These are phyloP conservation scores for Licmophora abbreviata DNA, from an alignment of 108 stramenopile genomes.

Conservation along the genomic window DNA sequence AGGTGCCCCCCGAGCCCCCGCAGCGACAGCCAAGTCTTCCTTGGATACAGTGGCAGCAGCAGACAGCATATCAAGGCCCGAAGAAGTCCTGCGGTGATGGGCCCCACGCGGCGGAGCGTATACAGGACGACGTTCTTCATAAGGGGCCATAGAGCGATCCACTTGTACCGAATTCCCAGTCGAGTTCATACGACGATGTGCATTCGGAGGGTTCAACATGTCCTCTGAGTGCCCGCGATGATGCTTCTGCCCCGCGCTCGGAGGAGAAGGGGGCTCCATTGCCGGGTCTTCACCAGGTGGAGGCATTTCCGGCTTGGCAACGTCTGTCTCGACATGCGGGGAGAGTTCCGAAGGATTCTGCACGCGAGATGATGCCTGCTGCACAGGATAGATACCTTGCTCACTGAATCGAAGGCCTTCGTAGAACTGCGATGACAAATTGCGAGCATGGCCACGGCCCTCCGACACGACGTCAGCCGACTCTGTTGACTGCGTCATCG, in stretches of 20 bases:
- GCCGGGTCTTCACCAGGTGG: background rate
- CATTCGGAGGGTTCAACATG: conserved; percentile 41
- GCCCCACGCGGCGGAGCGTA: conserved; percentile 6
- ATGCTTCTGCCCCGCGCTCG: conserved; percentile 30
- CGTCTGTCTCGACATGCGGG: background rate
- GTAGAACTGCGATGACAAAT: too few species aligned
- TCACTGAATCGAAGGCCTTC: too few species aligned
- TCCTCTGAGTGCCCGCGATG: conserved; percentile 55
- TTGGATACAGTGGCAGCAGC: conserved; percentile 47
- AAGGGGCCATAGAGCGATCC: conserved; percentile 9
- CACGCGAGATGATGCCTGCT: background rate
- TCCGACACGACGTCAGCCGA: background rate
- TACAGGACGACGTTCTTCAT: background rate
- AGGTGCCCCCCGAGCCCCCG: conserved; percentile 12
- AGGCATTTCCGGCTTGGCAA: background rate
- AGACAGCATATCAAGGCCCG: conserved; percentile 45
- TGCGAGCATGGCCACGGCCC: background rate
- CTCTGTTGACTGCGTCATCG: conserved; percentile 14
- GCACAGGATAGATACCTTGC: background rate
- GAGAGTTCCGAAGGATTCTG: background rate
- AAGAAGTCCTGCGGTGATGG: conserved; percentile 40
- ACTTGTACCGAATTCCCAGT: conserved; percentile 41
- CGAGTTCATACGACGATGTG: conserved; percentile 65
- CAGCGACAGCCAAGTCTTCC: conserved; percentile 34
- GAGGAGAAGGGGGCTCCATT: background rate